phyloP scores from a whole-genome alignment of 345 rosid species.

The Gossypium thurberi region DNA sequence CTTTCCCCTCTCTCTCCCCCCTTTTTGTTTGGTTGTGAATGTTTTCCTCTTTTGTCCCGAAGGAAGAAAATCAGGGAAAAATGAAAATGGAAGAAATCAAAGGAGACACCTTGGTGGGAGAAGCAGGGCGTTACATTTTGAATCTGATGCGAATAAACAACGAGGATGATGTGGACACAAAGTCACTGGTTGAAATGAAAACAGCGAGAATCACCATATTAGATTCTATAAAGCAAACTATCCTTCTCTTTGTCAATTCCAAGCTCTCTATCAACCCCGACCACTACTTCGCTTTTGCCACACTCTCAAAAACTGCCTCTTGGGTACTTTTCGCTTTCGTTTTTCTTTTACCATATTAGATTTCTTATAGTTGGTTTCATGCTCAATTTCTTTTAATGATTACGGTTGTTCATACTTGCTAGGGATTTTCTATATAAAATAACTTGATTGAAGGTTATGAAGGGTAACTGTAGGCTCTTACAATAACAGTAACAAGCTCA shows the following conservation, averaged over 20 bases:
- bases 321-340: conserved; percentile 41
- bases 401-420: not conserved
- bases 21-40: not conserved
- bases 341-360: not conserved
- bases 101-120: conserved; percentile 24
- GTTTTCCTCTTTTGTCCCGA: not conserved
- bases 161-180: conserved; percentile 81
- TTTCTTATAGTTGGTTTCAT: not conserved
- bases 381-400: not conserved
- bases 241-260: conserved; percentile 67
- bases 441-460: conserved; percentile 34
- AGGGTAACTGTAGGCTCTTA: conserved; percentile 37
- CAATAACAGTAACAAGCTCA: not conserved
- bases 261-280: conserved; percentile 86
- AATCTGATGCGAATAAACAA: conserved; percentile 42
- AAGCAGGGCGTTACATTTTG: conserved; percentile 38
- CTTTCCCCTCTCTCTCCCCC: too few relatives aligned
- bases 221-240: conserved; percentile 71
- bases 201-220: conserved; percentile 55
- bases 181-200: conserved; percentile 75
- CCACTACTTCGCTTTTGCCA: conserved; percentile 87
- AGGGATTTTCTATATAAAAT: not conserved
- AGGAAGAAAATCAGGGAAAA: conserved; percentile 6
- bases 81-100: conserved; percentile 35
- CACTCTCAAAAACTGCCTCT: conserved; percentile 69